Evolutionary conservation across 2,329 filamentous ascomycete genomes (phyloP), one percentile per base, ranked within the genome.

Genomic region (Nothophaeocryptopus gaeumannii): DNA sequence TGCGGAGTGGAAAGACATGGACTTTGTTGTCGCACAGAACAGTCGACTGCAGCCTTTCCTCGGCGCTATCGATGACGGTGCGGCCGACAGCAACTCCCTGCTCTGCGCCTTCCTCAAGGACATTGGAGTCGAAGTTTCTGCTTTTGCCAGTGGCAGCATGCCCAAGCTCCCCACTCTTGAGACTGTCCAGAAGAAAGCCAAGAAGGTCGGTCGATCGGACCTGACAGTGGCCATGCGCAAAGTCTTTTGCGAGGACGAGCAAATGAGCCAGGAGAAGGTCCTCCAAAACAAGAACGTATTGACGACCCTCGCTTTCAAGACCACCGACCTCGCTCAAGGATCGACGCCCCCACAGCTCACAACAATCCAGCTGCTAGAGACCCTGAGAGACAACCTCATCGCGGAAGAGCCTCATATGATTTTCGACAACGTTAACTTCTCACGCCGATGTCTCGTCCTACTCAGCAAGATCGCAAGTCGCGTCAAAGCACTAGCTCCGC

Each of bases 341-440:
- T 26, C 20, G 20, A 26, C 3, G 20, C 3, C 41, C 20, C 31
- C 38, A 29, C 41, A 37, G 5, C 41, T 50, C 37, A 52, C 50
- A 5, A 40, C 47, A 5, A 13, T 40, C 1, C 29, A 54, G 16
- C 30, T 54, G n/a, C 51, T 57, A 2, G 29, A 41, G 5, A 54
- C 44, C 3, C 45, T 50, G 32, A 47, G 43, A 15, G 40, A 52
- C n/a, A 29, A 48, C 7, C 11, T 57, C 11, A 41, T 50, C 3
- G 20, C 41, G 1, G 51, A 47, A 14, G 54, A 57, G 35, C 41
- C 45, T 8, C 40, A 39, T 5, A 30, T 57, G 26, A 57, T 50
- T 51, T 54, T 57, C 48, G 48, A 57, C 45, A 54, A 52, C 42
- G 12, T 35, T 9, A 39, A 16, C 37, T 57, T 57, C 46, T 42